Base-by-base conservation (phyloP, 2,329 filamentous ascomycete species). In the Pseudopithomyces maydicus region DNA sequence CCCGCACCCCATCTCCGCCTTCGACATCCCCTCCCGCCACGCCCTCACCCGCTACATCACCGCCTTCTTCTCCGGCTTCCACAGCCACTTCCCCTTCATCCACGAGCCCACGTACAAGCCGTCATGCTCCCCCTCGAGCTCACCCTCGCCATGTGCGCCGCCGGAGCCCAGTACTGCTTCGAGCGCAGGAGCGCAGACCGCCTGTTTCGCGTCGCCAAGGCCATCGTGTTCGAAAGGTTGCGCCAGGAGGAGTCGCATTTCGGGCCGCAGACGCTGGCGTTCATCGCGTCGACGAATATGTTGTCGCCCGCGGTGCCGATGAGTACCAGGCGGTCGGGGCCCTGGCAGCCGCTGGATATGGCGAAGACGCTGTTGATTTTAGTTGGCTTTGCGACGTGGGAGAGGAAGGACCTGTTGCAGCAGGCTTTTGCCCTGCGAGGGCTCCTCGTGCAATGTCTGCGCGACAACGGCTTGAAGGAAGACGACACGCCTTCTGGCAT, bases 101-200 rank as follows among this genome's bases (percentile, higher is more conserved):
- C 71, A 75, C 41, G 57, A 61, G 38, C 69, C 71, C 4, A 75
- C 70, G 8, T 75, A 70, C 39, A 64, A 69, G 33, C 67, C 69
- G 14, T 67, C 65, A 36, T 64, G 62, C 38, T 71, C 70, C 70
- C 72, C 2, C 46, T 72, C 19, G 71, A 73, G 45, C 63, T 74
- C 6, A 70, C 71, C 2, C 56, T 75, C 6, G 65, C 68, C 3
- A 74, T 75, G 63, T 69, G 68, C 42, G 67, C 71, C 14, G 66
- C 69, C 15, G 72, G 72, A 7, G 71, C 72, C 11, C 70, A 73
- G 41, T 73, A 73, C 43, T 70, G 71, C 42, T 74, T 74, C 33
- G 72, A 75, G 52, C 59, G 63, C 45, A 57, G 62, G 41, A 73
- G 69, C 44, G 64, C 67, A 2, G 64, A 71, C 19, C 62, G 65